Conservation (phyloP, 2,329 filamentous ascomycete genomes). For the Aspergillus piperis region DNA sequence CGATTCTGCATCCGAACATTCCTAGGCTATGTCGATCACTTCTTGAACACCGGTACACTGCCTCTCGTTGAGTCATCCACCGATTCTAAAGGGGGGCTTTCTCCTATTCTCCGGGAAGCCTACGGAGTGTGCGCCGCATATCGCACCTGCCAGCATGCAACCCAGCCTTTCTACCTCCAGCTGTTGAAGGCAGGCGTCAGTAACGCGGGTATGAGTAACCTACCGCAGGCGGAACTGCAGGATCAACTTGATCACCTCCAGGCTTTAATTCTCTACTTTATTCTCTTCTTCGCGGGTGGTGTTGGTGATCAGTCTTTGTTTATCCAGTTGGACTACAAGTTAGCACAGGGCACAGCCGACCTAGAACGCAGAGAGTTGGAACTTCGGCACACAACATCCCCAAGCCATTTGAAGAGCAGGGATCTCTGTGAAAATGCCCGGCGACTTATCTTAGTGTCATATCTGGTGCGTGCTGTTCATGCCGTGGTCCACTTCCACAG, state of each 20-base stretch:
- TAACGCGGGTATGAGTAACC: background rate
- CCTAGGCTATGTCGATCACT: background rate
- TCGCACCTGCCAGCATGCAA: background rate
- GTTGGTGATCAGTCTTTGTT: background rate
- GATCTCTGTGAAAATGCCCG: background rate
- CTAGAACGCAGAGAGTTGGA: background rate
- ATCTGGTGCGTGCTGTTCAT: constrained; percentile 7
- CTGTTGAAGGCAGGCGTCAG: background rate
- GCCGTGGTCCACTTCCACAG: background rate
- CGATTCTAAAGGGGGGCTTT: background rate
- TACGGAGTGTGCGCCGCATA: constrained; percentile 9
- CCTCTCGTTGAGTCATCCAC: background rate
- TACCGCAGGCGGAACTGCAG: background rate
- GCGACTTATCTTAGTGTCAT: constrained; percentile 2
- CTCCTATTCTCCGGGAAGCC: background rate
- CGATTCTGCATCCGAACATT: background rate
- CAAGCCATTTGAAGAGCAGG: background rate
- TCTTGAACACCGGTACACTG: background rate
- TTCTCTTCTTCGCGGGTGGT: background rate
- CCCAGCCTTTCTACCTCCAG: constrained; percentile 1
- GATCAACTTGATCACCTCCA: background rate
- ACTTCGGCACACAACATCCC: background rate
- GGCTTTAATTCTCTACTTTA: background rate
- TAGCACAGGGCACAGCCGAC: constrained; percentile 1
- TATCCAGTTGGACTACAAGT: background rate